phyloP scores from a whole-genome alignment of 306 rosid species.

The Canavalia ensiformis region DNA sequence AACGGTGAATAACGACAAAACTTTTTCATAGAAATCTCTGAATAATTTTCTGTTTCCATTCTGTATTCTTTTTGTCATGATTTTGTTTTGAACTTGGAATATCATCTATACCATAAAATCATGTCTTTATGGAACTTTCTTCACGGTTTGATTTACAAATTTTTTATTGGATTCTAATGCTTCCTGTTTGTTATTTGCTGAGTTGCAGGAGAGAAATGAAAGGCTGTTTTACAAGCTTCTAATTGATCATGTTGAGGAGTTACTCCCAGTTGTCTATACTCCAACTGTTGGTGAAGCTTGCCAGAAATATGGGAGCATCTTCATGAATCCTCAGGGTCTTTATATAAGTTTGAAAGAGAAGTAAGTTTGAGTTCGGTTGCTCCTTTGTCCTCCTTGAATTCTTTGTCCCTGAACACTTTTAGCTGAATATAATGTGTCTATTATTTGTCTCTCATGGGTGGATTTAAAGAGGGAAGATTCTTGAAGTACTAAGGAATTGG shows the following conservation, averaged over 20 bases:
- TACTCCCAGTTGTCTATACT: conserved; percentile 94
- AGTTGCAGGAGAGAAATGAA: conserved; percentile 85
- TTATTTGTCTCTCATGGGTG: conserved; percentile 23
- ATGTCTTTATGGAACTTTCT: not conserved
- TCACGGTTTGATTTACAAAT: conserved; percentile 7
- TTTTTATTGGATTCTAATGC: conserved; percentile 26
- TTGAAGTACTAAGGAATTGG: conserved; percentile 96
- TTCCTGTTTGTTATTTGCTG: conserved; percentile 12
- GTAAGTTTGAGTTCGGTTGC: conserved; percentile 59
- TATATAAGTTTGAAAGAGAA: conserved; percentile 94
- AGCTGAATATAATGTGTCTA: conserved; percentile 39
- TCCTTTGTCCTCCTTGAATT: conserved; percentile 24
- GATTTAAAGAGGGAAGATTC: conserved; percentile 80
- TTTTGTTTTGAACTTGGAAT: conserved; percentile 31
- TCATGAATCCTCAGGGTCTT: conserved; percentile 86
- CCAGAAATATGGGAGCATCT: conserved; percentile 96
- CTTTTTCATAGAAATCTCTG: not conserved
- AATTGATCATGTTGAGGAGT: conserved; percentile 89
- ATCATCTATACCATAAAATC: conserved; percentile 4
- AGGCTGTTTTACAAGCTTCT: conserved; percentile 87
- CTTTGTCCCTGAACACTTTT: conserved; percentile 15
- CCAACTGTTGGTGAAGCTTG: conserved; percentile 99
- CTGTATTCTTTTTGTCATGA: not conserved
- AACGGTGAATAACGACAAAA: not conserved
- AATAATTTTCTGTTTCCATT: not conserved